phyloP scores from a whole-genome alignment of 768 basidiomycete species.

The Boletus barrowsii region DNA sequence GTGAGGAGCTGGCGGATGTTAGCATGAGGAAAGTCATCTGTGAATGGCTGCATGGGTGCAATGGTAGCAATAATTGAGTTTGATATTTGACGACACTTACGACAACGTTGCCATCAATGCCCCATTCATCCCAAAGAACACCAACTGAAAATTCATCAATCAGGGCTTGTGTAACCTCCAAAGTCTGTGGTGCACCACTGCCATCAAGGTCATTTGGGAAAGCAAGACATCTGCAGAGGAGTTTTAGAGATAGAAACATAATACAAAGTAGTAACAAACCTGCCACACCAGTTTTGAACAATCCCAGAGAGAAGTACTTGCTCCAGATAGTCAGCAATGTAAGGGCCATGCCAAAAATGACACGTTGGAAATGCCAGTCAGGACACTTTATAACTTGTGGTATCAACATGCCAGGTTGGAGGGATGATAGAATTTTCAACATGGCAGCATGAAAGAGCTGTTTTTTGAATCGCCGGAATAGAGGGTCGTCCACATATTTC shows the following conservation, averaged over 20 bases:
- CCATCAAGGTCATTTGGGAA: no score
- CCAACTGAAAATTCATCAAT: background rate
- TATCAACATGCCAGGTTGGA: slow-evolving; percentile 26
- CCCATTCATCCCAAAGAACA: slow-evolving; percentile 24
- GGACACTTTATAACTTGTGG: slow-evolving; percentile 23
- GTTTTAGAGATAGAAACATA: no score
- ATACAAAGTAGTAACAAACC: background rate
- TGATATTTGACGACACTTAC: slow-evolving; percentile 6
- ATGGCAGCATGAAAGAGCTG: slow-evolving; percentile 30
- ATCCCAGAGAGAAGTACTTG: slow-evolving; percentile 1
- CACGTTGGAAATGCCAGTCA: slow-evolving; percentile 30
- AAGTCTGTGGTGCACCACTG: no score
- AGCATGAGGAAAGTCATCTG: slow-evolving; percentile 30
- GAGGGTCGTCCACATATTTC: slow-evolving; percentile 1
- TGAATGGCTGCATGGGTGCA: slow-evolving; percentile 29
- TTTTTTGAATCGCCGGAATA: slow-evolving; percentile 17
- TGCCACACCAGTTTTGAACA: background rate
- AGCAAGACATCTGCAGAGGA: no score
- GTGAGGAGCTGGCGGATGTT: slow-evolving; percentile 30
- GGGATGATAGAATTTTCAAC: background rate
- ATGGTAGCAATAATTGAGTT: background rate
- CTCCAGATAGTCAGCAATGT: slow-evolving; percentile 1
- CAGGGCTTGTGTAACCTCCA: background rate
- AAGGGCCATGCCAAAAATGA: slow-evolving; percentile 4
- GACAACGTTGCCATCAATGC: slow-evolving; percentile 23